Base-by-base conservation (phyloP, 441 rosid genomes). In the Jatropha multifida region DNA sequence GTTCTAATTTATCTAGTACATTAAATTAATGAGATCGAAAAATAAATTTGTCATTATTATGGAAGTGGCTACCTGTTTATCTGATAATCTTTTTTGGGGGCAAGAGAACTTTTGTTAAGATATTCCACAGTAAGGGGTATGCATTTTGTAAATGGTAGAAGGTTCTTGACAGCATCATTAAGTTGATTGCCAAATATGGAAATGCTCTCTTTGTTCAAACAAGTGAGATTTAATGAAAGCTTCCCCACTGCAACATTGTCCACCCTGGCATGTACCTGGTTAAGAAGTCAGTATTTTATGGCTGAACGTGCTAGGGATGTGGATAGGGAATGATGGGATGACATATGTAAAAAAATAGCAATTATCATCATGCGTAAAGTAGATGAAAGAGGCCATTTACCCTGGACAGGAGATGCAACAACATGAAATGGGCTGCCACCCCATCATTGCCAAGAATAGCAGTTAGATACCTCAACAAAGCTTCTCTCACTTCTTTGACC, bases 221-320 rank as follows among this genome's bases (percentile, higher is more conserved):
- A 79, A 27, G 83, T 89, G 56, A 93, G 92, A 76, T 93, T 95
- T 51, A 91, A 81, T 14, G 99, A 90, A 78, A 95, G 92, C 87
- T 95, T 93, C 83, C 99, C 98, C 6, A 95, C 91, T n/a, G 96
- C 97, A 80, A 87, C 83, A 68, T 83, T 79, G 71, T 90, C 94
- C 13, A 81, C 87, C 79, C 97, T 88, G 72, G 93, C 84, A 83
- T 90, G 92, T 70, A 95, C 94, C 99, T 94, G 81, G 63, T 69
- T 74, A 67, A 17, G 10, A 67, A 74, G 60, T 54, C 58, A 18
- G 27, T 54, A 32, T 6, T 37, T 54, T 40, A 69, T 15, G 58
- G 58, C 54, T 27, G 51, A 64, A 42, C 49, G 23, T 8, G 11
- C 5, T 10, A 9, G 17, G 69, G 5, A 58, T 2, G 44, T 54